Base-by-base conservation (phyloP, 2,329 filamentous ascomycete genomes). In the Penicillium sp. region DNA sequence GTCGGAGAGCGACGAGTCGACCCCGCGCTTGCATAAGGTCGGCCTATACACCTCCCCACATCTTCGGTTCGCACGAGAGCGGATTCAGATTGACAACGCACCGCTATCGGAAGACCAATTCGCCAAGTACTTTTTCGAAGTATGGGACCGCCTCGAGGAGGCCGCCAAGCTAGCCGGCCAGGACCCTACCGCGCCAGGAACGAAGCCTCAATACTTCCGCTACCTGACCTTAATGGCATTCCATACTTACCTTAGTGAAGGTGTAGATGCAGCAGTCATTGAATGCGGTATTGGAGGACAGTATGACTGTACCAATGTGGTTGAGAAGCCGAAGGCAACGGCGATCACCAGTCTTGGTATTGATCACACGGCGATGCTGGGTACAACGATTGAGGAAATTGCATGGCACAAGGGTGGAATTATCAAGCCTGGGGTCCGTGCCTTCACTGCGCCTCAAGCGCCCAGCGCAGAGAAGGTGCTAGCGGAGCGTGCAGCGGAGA, bases 281-380 rank as follows among this genome's bases (percentile, higher is more conserved):
- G 95, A 99, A 76, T 96, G 91, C 68, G 95, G 95, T 0, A 96
- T 98, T 61, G 95, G 95, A 16, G 95, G 93, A 48, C 91, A 96
- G 75, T 92, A 92, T 68, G 93, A 98, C 70, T 89, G 90, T 27
- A 99, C 95, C 10, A 98, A 98, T 69, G 84, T 98, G 22, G 75
- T 99, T 6, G 79, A 82, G 11, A 81, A 84, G 13, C 89, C 92
- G 1, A 87, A 84, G 7, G 88, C 87, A 1, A 84, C 86, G 1
- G 90, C 89, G 0, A 86, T 97, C 37, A 88, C 91, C 21, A 91
- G 88, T 67, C 74, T 97, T 44, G 92, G 91, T 3, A 89, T 96
- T 58, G 93, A 97, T 67, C 93, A 97, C 73, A 86, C 89, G 1
- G 86, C 83, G 5, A 86, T 96, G 82, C 80, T 97, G 35, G 93